Percentiles rank a stretch among this genome's conserved stretches.
These are phyloP conservation scores for Salix caprea DNA, from an alignment of 345 rosid species.

Conservation along the genomic window DNA sequence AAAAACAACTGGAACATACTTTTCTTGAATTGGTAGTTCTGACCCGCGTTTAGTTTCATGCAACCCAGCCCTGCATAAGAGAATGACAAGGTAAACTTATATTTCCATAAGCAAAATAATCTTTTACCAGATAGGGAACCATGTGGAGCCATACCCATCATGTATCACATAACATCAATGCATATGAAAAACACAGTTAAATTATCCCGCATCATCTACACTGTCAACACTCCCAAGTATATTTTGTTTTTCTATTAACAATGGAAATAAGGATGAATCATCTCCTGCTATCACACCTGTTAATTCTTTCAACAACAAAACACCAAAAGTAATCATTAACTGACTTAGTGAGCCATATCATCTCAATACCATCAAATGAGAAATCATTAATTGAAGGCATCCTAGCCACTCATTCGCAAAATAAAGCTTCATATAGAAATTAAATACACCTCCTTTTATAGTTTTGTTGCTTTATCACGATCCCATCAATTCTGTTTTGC, in stretches of 20 bases:
- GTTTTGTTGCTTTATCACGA: no score
- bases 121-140: not conserved
- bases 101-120: not conserved
- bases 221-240: not conserved
- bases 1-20: conserved; percentile 45
- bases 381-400: no score
- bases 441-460: no score
- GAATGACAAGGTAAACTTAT: not conserved
- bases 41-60: conserved; percentile 44
- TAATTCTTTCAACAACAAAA: no score
- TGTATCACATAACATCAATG: not conserved
- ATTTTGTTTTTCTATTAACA: not conserved
- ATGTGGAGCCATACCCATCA: not conserved
- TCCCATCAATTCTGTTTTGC: no score
- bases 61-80: conserved; percentile 43
- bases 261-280: not conserved
- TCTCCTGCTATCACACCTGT: not conserved
- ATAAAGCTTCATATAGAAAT: no score
- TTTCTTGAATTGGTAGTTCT: conserved; percentile 62
- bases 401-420: no score
- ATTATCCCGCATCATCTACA: not conserved
- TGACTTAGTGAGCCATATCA: no score
- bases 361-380: no score
- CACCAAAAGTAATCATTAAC: no score
- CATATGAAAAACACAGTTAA: not conserved